These are phyloP conservation scores for Trichoderma sp. DNA, from an alignment of 2,329 filamentous ascomycete species.

Conservation along the genomic window DNA sequence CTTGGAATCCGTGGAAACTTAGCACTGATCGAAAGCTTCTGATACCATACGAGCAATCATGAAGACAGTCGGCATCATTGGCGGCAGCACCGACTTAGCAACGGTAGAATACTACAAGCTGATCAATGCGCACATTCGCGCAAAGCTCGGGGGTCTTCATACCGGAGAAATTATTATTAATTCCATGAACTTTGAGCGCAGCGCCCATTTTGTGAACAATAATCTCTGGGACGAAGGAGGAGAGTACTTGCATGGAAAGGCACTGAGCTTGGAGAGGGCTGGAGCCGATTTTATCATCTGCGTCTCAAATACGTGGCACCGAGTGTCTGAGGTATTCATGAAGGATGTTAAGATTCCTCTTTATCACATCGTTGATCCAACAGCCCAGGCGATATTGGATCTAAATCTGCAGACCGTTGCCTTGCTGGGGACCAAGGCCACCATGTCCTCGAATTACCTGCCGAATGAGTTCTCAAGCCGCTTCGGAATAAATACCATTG, in stretches of 20 bases:
- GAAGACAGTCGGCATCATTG: conserved; percentile 23
- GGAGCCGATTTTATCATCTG: conserved; percentile 22
- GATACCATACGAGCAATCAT: background rate
- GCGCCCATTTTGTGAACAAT: conserved; percentile 21
- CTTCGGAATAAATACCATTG: conserved; percentile 17
- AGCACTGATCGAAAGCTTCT: background rate
- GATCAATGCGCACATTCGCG: conserved; percentile 20
- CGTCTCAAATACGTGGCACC: conserved; percentile 22
- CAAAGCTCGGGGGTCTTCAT: conserved; percentile 21
- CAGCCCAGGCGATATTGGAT: conserved; percentile 11
- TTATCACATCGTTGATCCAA: conserved; percentile 22
- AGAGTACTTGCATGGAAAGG: conserved; percentile 20
- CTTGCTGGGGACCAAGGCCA: conserved; percentile 20
- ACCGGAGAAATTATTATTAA: conserved; percentile 23
- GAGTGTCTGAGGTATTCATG: conserved; percentile 25
- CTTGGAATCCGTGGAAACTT: background rate
- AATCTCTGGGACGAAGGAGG: conserved; percentile 21
- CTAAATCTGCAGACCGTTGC: conserved; percentile 5
- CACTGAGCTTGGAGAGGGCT: conserved; percentile 20
- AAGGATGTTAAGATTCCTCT: conserved; percentile 22
- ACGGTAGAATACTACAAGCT: conserved; percentile 23
- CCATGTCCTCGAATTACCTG: conserved; percentile 21
- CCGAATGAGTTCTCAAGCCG: conserved; percentile 5
- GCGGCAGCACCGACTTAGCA: conserved; percentile 24
- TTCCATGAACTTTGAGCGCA: conserved; percentile 22